Evolutionary conservation across 139 green algal species (phyloP).

Genomic region (Tetradesmus lagerheimii): DNA sequence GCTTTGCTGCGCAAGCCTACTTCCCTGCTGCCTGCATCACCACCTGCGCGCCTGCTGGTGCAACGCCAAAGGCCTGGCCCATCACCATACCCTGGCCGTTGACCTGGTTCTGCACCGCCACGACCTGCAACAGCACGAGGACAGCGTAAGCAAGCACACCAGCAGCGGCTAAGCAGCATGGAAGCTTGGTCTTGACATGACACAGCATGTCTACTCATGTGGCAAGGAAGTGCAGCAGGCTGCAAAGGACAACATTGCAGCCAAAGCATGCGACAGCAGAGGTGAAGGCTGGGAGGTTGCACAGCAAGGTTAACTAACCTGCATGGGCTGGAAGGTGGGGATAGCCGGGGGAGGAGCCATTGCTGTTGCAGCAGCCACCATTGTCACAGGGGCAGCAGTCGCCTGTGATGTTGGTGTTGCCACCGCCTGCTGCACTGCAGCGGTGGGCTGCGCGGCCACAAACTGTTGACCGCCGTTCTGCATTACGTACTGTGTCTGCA

Average conservation of each 20-base stretch:
- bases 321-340: constrained; percentile 26
- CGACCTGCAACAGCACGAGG: neutral
- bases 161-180: neutral
- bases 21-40: neutral
- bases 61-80: neutral
- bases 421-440: neutral
- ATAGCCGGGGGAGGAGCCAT: neutral
- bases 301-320: neutral
- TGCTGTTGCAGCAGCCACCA: neutral
- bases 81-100: neutral
- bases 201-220: too few relatives aligned
- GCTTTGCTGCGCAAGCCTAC: neutral
- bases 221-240: too few relatives aligned
- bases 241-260: too few relatives aligned
- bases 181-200: too few relatives aligned
- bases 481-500: neutral
- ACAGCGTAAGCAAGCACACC: neutral
- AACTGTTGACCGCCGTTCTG: neutral
- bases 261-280: too few relatives aligned
- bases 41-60: constrained; percentile 12
- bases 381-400: neutral
- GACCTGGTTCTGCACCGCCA: constrained; percentile 30
- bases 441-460: neutral
- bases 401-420: neutral
- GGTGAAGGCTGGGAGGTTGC: too few relatives aligned